Evolutionary conservation across 441 rosid genomes (phyloP), one percentile per base, ranked within the genome.

Genomic region (Arabidopsis lyrata): DNA sequence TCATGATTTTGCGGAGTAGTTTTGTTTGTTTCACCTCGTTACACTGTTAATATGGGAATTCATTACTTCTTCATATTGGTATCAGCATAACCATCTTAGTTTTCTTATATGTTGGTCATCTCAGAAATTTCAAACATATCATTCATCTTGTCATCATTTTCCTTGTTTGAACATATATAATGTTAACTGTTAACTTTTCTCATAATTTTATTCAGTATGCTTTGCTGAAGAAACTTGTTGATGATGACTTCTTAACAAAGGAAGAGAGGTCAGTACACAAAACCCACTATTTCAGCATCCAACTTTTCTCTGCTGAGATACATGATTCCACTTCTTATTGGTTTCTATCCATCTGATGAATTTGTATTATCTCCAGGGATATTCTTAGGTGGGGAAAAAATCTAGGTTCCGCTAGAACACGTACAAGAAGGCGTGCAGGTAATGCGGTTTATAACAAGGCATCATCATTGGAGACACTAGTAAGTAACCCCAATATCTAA

Each of bases 301-400:
- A 73, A 12, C 12, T 18, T 47, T 20, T 38, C 18, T 38, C 32
- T 52, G 13, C 24, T 61, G 48, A 42, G 57, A 47, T 16, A 12
- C 39, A 20, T 42, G 22, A 50, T 48, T 6, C 48, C 62, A 31
- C 36, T 39, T 58, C 5, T 66, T 36, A 1, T 53, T 24, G 49
- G 29, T n/a, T 20, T n/a, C 38, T 13, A 18, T 18, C 15, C 5
- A 1, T 64, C 44, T 56, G 13, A 72, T 35, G 45, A n/a, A 54
- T 70, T 9, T 66, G 39, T 44, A 50, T 76, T 36, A 68, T 54
- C 73, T 69, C 63, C 79, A 94, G 97, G 80, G 86, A 80, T 78
- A 82, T 94, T 39, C 88, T 91, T 45, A 83, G 86, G 36, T 88
- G 98, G 98, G 98, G 97, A 58, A 91, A 88, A 87, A 94, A 94